These are phyloP conservation scores for Pseudisothecium myosuroides DNA, from an alignment of 225 moss, liverwort and hornwort genomes.

Conservation along the genomic window DNA sequence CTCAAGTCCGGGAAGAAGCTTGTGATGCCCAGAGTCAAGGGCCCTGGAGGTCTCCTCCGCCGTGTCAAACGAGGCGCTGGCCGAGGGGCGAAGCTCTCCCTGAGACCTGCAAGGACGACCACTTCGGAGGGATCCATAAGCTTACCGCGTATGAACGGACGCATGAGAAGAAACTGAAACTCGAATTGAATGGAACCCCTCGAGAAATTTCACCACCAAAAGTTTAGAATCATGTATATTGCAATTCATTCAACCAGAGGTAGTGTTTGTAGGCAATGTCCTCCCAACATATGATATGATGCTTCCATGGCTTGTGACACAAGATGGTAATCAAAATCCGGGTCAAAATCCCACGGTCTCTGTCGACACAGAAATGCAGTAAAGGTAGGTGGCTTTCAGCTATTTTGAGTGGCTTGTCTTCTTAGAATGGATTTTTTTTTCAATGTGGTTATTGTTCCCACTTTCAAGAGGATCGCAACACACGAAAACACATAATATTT, in stretches of 20 bases:
- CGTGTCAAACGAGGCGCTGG: background rate
- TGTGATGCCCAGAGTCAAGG: background rate
- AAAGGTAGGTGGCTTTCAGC: background rate
- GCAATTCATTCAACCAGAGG: background rate
- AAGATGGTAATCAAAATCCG: background rate
- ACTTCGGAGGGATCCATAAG: background rate
- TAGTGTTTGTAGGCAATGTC: background rate
- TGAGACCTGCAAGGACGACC: background rate
- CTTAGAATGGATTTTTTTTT: background rate
- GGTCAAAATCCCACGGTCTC: background rate
- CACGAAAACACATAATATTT: background rate
- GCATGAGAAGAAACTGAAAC: background rate
- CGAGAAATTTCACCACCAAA: background rate
- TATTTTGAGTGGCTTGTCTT: background rate
- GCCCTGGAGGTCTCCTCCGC: background rate
- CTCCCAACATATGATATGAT: background rate
- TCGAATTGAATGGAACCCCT: background rate
- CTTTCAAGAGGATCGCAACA: background rate
- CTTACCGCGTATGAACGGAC: background rate
- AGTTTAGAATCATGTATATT: background rate
- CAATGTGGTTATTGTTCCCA: background rate
- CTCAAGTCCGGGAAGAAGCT: background rate
- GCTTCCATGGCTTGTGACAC: background rate
- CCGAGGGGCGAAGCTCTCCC: background rate
- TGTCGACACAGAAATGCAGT: background rate